These are phyloP conservation scores for Stereum hirsutum DNA, from an alignment of 1,284 basidiomycete genomes.

Conservation along the genomic window DNA sequence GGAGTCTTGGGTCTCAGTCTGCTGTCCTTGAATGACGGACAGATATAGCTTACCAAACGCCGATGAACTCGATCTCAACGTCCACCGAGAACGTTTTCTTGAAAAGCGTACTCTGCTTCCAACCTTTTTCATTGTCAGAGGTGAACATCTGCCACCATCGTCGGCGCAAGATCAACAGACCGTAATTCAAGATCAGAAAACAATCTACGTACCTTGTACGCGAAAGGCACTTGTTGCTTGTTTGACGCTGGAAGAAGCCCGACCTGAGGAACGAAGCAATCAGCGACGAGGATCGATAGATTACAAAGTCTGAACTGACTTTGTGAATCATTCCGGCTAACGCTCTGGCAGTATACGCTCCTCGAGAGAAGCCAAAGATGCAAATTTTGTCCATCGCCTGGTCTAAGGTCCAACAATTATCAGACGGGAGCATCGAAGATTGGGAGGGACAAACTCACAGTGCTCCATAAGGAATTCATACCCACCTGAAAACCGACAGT, in stretches of 20 bases:
- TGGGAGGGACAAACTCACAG: constrained; percentile 24
- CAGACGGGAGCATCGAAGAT: constrained; percentile 3
- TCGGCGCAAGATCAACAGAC: no score
- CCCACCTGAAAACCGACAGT: constrained; percentile 26
- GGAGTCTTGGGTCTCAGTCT: background rate
- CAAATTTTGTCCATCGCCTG: constrained; percentile 40
- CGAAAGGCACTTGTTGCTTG: constrained; percentile 35
- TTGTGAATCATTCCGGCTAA: constrained; percentile 49
- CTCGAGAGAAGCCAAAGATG: constrained; percentile 56
- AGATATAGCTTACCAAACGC: constrained; percentile 34
- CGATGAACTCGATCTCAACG: constrained; percentile 39
- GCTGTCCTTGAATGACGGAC: background rate
- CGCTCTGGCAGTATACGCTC: constrained; percentile 46
- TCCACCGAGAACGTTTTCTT: constrained; percentile 38
- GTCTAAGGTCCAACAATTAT: background rate
- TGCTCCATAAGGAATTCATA: constrained; percentile 62
- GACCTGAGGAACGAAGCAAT: constrained; percentile 20
- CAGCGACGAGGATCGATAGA: background rate
- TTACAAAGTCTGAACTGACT: constrained; percentile 10
- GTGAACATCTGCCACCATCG: no score
- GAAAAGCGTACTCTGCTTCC: constrained; percentile 24
- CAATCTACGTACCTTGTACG: no score
- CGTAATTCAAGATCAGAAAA: no score
- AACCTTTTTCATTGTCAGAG: constrained; percentile 23
- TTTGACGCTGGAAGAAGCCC: constrained; percentile 48